Evolutionary conservation across 805 yeast species (phyloP).

Genomic region (Limtongia smithiae): DNA sequence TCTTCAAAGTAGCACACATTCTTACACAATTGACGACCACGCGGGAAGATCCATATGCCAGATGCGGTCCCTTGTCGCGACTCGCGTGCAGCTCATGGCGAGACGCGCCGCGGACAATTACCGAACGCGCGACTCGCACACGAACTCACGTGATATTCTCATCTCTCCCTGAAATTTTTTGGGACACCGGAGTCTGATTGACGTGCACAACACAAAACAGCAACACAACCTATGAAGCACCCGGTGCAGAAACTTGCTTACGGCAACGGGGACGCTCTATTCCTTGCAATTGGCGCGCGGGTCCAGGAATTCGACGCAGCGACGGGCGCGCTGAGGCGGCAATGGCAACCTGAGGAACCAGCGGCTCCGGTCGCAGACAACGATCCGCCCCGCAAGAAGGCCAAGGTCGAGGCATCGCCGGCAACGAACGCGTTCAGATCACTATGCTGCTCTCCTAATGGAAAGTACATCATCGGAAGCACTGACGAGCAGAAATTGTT

Average conservation of each 20-base stretch:
- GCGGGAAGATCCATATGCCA: not conserved
- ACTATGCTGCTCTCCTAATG: slow-evolving; percentile 52
- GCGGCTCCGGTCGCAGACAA: not conserved
- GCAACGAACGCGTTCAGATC: slow-evolving; percentile 66
- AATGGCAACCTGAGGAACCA: slow-evolving; percentile 6
- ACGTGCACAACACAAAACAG: not conserved
- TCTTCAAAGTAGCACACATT: too few relatives aligned
- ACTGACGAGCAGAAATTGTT: slow-evolving; percentile 84
- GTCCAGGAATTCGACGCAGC: slow-evolving; percentile 16
- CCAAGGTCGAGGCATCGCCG: slow-evolving; percentile 9
- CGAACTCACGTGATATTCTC: too few relatives aligned
- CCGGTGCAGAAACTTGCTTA: slow-evolving; percentile 26
- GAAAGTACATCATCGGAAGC: slow-evolving; percentile 57
- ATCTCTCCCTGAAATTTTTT: too few relatives aligned
- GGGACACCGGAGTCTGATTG: too few relatives aligned
- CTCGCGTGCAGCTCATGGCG: slow-evolving; percentile 1
- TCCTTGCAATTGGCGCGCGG: slow-evolving; percentile 8
- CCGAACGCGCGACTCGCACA: not conserved
- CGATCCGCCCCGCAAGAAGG: slow-evolving; percentile 16
- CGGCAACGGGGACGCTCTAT: slow-evolving; percentile 4
- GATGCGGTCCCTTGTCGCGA: not conserved
- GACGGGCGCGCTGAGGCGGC: slow-evolving; percentile 6
- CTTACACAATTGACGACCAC: too few relatives aligned
- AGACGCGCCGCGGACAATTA: slow-evolving; percentile 6
- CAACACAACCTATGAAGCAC: slow-evolving; percentile 17